Percentiles rank a stretch among this genome's conserved stretches.
Evolutionary conservation across 2,329 filamentous ascomycete genomes (phyloP).

Genomic region (Calonectria leucothoes): DNA sequence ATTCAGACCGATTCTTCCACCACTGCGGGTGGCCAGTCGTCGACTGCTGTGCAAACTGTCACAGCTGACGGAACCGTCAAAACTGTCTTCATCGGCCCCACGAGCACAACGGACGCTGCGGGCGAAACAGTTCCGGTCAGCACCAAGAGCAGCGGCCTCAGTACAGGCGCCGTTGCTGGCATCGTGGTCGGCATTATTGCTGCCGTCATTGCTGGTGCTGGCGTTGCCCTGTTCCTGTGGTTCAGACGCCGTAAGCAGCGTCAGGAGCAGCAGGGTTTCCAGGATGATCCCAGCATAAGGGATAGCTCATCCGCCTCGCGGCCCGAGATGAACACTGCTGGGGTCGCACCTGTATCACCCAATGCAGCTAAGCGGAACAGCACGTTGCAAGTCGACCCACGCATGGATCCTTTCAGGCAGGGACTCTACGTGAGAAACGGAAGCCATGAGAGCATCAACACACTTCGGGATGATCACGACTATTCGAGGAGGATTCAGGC

Average conservation of each 20-base stretch:
- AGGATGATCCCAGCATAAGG: conserved; percentile 58
- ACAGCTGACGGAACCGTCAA: conserved; percentile 64
- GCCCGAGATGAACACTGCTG: conserved; percentile 53
- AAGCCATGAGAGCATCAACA: conserved; percentile 73
- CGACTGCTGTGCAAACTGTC: conserved; percentile 61
- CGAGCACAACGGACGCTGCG: conserved; percentile 38
- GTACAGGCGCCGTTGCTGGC: conserved; percentile 62
- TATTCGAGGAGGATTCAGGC: conserved; percentile 71
- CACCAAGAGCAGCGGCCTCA: conserved; percentile 45
- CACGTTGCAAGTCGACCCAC: conserved; percentile 69
- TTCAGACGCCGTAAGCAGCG: conserved; percentile 58
- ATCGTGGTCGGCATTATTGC: conserved; percentile 64
- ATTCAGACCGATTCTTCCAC: conserved; percentile 24
- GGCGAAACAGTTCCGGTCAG: conserved; percentile 31
- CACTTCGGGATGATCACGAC: conserved; percentile 73
- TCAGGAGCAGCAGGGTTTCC: conserved; percentile 55
- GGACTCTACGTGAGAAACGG: conserved; percentile 68
- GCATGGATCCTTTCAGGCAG: conserved; percentile 70
- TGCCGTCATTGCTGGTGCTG: conserved; percentile 53
- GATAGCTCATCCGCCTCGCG: conserved; percentile 64
- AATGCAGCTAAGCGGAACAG: conserved; percentile 62
- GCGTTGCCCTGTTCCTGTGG: conserved; percentile 54
- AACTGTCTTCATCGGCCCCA: conserved; percentile 66
- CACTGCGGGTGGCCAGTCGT: conserved; percentile 8
- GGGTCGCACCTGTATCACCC: conserved; percentile 45